Conservation (phyloP, 2,329 filamentous ascomycete species). For the Alternaria panax region DNA sequence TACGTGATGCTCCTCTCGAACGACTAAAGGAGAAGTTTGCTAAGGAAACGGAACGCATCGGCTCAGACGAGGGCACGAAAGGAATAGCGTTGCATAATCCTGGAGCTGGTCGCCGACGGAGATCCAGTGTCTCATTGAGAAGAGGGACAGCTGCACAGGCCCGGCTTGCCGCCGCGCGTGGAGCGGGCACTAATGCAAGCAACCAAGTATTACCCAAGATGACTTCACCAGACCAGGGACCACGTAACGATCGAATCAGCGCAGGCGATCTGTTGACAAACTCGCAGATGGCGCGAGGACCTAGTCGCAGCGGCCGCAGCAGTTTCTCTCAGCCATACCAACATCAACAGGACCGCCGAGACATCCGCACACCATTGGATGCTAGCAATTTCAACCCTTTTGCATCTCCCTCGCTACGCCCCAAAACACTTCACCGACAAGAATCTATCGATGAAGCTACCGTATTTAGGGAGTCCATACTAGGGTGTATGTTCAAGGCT, state of each 20-base stretch:
- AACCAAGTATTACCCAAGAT: slow-evolving; percentile 32
- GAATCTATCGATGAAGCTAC: slow-evolving; percentile 88
- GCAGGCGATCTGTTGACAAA: slow-evolving; percentile 80
- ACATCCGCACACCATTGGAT: slow-evolving; percentile 55
- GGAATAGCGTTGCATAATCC: slow-evolving; percentile 95
- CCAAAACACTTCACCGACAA: slow-evolving; percentile 67
- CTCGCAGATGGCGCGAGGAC: slow-evolving; percentile 71
- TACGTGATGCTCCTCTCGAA: slow-evolving; percentile 82
- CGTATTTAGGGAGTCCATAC: slow-evolving; percentile 85
- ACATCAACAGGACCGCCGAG: slow-evolving; percentile 54
- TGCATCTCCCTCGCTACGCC: slow-evolving; percentile 37
- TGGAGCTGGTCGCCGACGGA: slow-evolving; percentile 68
- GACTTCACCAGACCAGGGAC: slow-evolving; percentile 33
- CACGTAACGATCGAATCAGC: slow-evolving; percentile 45
- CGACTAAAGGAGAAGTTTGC: slow-evolving; percentile 93
- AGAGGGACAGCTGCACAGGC: slow-evolving; percentile 82
- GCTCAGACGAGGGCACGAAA: slow-evolving; percentile 82
- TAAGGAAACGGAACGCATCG: slow-evolving; percentile 81
- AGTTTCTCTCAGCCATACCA: slow-evolving; percentile 60
- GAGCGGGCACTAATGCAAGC: slow-evolving; percentile 35
- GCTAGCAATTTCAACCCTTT: slow-evolving; percentile 54
- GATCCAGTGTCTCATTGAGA: slow-evolving; percentile 72
- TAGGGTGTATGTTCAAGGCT: slow-evolving; percentile 95
- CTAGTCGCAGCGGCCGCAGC: slow-evolving; percentile 57
- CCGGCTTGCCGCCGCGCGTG: slow-evolving; percentile 60